These are phyloP conservation scores for Effrenium voratum DNA, from an alignment of 73 alveolate species.

Conservation along the genomic window DNA sequence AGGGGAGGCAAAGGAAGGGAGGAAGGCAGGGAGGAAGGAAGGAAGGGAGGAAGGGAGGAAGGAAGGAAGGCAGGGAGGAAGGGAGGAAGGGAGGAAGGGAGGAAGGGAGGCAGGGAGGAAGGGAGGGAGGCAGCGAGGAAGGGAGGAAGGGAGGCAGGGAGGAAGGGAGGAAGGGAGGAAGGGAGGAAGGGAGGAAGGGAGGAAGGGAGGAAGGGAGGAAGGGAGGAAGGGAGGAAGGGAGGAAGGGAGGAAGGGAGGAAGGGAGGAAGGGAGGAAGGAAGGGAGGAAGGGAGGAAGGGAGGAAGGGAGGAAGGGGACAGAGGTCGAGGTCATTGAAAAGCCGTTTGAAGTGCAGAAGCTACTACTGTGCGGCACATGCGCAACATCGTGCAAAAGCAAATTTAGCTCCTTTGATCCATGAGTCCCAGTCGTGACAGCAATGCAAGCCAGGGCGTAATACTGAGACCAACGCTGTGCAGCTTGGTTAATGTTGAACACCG, in stretches of 20 bases:
- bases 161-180: background rate
- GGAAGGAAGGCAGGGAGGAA: background rate
- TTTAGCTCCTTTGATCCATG: no score
- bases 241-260: background rate
- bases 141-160: background rate
- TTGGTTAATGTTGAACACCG: no score
- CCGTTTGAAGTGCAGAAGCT: no score
- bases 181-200: background rate
- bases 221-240: background rate
- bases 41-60: background rate
- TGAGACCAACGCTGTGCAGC: no score
- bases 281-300: background rate
- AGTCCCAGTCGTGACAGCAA: no score
- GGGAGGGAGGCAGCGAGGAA: background rate
- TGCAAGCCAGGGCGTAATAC: no score
- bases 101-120: background rate
- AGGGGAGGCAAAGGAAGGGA: background rate
- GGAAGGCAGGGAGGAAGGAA: background rate
- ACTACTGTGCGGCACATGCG: no score
- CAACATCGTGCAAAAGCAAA: no score
- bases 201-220: background rate
- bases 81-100: background rate
- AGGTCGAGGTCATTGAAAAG: no score
- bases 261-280: background rate
- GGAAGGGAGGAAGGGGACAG: background rate